Percentiles rank a stretch among this genome's conserved stretches.
These are phyloP conservation scores for Gonapodya prolifera DNA, from an alignment of 192 early-diverging fungal species.

Conservation along the genomic window DNA sequence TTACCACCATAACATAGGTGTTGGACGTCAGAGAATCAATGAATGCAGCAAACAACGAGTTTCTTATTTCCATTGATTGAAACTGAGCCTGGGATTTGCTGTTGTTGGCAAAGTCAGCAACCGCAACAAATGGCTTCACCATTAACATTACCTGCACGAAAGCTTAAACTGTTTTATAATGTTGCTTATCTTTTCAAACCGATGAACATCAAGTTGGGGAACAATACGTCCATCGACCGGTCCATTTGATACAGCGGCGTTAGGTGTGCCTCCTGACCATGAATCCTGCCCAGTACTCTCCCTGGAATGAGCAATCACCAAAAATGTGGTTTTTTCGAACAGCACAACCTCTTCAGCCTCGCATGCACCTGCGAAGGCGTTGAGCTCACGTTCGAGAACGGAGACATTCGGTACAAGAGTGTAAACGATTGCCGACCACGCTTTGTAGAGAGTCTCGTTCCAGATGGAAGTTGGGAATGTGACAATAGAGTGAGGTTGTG, in stretches of 20 bases:
- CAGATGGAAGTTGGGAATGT: slow-evolving; percentile 78
- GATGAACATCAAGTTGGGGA: slow-evolving; percentile 42
- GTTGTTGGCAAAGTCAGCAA: background rate
- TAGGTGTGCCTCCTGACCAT: background rate
- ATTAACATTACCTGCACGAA: slow-evolving; percentile 43
- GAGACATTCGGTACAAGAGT: slow-evolving; percentile 88
- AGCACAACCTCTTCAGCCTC: slow-evolving; percentile 91
- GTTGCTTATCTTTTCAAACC: slow-evolving; percentile 82
- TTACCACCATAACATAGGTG: slow-evolving; percentile 78
- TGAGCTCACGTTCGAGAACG: slow-evolving; percentile 61
- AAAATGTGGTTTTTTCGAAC: slow-evolving; percentile 89
- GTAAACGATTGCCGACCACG: slow-evolving; percentile 96
- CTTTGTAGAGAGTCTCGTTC: slow-evolving; percentile 87
- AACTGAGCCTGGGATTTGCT: slow-evolving; percentile 73
- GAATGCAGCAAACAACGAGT: slow-evolving; percentile 55
- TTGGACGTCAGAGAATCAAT: slow-evolving; percentile 73
- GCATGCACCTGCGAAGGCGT: slow-evolving; percentile 65
- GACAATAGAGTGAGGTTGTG: slow-evolving; percentile 52
- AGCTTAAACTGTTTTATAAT: slow-evolving; percentile 89
- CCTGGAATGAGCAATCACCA: slow-evolving; percentile 79
- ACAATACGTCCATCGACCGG: background rate
- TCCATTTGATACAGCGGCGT: background rate
- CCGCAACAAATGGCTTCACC: background rate
- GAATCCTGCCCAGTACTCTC: slow-evolving; percentile 26
- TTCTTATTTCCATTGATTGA: slow-evolving; percentile 75